Conservation (phyloP, 2,329 filamentous ascomycete genomes). For the Calonectria pteridis region DNA sequence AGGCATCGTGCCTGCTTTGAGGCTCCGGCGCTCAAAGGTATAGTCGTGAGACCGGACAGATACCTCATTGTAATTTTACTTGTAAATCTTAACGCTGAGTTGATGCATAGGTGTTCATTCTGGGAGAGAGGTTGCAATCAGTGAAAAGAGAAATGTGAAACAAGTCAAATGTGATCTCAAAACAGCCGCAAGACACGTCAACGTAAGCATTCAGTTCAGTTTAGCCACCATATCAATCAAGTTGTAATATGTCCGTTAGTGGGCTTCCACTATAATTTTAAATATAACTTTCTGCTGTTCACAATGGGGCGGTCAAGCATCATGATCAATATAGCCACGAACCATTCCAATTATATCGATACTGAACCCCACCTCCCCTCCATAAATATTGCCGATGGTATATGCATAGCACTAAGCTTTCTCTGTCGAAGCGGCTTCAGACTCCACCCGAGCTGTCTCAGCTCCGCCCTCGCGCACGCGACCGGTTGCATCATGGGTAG, state of each 20-base stretch:
- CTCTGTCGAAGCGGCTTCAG: neutral
- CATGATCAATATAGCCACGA: neutral
- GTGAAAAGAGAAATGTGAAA: neutral
- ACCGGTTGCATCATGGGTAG: constrained; percentile 13
- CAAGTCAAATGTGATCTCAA: neutral
- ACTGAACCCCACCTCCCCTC: neutral
- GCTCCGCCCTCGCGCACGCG: neutral
- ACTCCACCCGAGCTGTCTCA: neutral
- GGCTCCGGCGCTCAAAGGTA: no score
- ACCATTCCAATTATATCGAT: neutral
- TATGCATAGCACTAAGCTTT: neutral
- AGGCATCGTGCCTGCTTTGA: no score
- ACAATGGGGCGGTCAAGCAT: neutral
- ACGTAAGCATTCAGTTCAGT: neutral
- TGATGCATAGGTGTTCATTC: neutral
- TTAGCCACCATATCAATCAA: neutral
- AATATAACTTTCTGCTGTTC: no score
- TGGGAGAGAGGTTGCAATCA: no score
- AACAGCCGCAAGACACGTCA: neutral
- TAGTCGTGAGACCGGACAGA: no score
- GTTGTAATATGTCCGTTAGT: neutral
- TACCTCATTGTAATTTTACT: no score
- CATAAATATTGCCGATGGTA: neutral
- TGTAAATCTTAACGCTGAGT: neutral
- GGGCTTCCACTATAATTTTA: neutral